These are phyloP conservation scores for Dissophora ornata DNA, from an alignment of 192 early-diverging fungal species.

Conservation along the genomic window DNA sequence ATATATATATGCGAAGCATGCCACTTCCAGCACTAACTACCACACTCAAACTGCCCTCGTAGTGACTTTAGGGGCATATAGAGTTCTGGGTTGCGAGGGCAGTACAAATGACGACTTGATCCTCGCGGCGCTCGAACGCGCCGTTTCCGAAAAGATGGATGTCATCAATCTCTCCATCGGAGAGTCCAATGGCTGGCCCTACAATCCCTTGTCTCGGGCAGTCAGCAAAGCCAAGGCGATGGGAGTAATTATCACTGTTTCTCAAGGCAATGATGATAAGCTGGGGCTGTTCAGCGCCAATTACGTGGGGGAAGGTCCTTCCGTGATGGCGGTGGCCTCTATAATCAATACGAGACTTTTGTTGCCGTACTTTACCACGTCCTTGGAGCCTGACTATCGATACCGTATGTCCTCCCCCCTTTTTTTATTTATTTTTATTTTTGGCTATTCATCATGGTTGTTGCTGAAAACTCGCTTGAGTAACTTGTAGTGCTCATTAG, in stretches of 20 bases:
- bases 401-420: constrained; percentile 23
- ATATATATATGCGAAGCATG: too few relatives aligned
- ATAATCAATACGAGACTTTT: constrained; percentile 56
- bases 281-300: constrained; percentile 66
- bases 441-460: too few relatives aligned
- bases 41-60: constrained; percentile 57
- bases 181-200: constrained; percentile 65
- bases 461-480: not conserved
- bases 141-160: constrained; percentile 76
- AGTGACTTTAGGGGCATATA: constrained; percentile 78
- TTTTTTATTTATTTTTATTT: not conserved
- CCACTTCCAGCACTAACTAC: too few relatives aligned
- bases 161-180: constrained; percentile 89
- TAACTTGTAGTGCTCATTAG: constrained; percentile 3
- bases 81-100: constrained; percentile 86
- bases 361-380: constrained; percentile 29
- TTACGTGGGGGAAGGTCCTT: constrained; percentile 63
- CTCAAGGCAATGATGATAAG: constrained; percentile 72
- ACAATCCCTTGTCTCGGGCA: constrained; percentile 67
- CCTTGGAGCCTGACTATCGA: constrained; percentile 4
- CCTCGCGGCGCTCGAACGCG: constrained; percentile 78
- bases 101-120: constrained; percentile 73
- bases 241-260: constrained; percentile 63
- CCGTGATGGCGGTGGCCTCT: constrained; percentile 67
- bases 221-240: constrained; percentile 51